Evolutionary conservation across 495 filamentous ascomycete genomes (phyloP).

Genomic region (Sabuloglossum arenarium): DNA sequence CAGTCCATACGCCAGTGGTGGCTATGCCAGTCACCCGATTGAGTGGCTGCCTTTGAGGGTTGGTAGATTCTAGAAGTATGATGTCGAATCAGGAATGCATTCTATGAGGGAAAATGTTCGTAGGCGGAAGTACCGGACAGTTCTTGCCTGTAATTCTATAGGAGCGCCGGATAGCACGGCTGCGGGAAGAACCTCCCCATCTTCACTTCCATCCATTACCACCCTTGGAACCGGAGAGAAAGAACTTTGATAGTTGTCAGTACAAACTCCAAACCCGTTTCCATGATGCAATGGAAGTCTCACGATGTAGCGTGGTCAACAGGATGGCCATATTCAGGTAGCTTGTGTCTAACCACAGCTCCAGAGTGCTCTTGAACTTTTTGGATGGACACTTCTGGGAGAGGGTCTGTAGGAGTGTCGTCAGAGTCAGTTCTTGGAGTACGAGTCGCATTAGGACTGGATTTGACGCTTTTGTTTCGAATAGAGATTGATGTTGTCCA

Average conservation of each 20-base stretch:
- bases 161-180: conserved; percentile 84
- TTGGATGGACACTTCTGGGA: conserved; percentile 26
- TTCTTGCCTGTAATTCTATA: conserved; percentile 77
- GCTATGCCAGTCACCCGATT: conserved; percentile 67
- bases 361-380: conserved; percentile 28
- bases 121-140: conserved; percentile 48
- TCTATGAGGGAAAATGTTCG: neutral
- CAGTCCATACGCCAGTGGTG: conserved; percentile 97
- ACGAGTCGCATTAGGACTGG: neutral
- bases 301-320: conserved; percentile 72
- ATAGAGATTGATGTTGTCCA: conserved; percentile 1
- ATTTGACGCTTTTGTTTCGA: neutral
- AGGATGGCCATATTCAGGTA: conserved; percentile 59
- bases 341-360: conserved; percentile 33
- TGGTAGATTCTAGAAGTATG: conserved; percentile 54
- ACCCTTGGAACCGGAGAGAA: conserved; percentile 79
- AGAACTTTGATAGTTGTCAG: conserved; percentile 25
- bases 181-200: conserved; percentile 50
- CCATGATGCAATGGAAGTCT: conserved; percentile 7
- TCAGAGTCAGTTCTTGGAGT: conserved; percentile 19
- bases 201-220: conserved; percentile 79
- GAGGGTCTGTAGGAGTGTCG: conserved; percentile 20
- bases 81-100: conserved; percentile 11
- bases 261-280: neutral
- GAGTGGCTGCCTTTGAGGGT: conserved; percentile 76